These are phyloP conservation scores for Malus hybrid DNA, from an alignment of 331 rosid genomes.

Conservation along the genomic window DNA sequence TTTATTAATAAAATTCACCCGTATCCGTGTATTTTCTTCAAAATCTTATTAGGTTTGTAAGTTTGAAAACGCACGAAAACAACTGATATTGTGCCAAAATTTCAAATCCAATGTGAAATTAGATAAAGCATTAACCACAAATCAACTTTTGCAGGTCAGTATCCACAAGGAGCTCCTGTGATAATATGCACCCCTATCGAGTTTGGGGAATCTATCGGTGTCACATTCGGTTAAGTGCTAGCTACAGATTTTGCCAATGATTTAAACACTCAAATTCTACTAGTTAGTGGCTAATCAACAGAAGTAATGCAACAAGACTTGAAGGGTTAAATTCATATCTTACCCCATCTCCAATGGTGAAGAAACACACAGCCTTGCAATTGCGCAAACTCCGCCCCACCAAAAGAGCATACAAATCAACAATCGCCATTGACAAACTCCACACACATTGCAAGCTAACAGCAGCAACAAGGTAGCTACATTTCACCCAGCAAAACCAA, in stretches of 20 bases:
- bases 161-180: neutral
- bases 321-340: neutral
- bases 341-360: slow-evolving; percentile 37
- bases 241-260: neutral
- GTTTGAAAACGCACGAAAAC: too few species aligned
- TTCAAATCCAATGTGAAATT: neutral
- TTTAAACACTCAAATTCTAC: neutral
- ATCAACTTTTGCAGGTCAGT: neutral
- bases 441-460: slow-evolving; percentile 41
- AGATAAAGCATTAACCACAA: neutral
- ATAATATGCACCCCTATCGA: neutral
- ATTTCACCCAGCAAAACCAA: neutral
- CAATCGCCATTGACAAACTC: slow-evolving; percentile 35
- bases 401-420: slow-evolving; percentile 31
- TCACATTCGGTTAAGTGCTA: neutral
- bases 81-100: too few species aligned
- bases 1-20: too few species aligned
- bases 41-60: too few species aligned
- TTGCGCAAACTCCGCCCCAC: slow-evolving; percentile 31
- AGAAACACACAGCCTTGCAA: slow-evolving; percentile 16
- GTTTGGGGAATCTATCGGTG: neutral
- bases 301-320: neutral
- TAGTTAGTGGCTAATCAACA: neutral
- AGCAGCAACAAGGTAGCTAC: slow-evolving; percentile 36
- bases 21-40: too few species aligned